phyloP scores from a whole-genome alignment of 805 yeast species.

The Sugiyamaella smithiae region DNA sequence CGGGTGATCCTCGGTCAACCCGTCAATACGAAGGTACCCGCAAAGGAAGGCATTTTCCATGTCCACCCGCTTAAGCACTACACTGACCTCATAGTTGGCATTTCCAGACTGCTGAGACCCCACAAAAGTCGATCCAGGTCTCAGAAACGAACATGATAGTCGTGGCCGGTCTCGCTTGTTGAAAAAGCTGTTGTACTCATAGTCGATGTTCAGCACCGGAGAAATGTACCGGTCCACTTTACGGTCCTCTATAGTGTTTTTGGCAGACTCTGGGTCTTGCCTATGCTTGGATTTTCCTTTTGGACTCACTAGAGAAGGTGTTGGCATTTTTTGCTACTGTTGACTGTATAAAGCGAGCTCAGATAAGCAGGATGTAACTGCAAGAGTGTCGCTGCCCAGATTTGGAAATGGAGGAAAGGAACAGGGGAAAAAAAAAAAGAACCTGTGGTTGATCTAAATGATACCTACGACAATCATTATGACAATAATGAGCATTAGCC shows the following conservation, averaged over 20 bases:
- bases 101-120: constrained; percentile 73
- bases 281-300: not conserved
- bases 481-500: too few relatives aligned
- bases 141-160: constrained; percentile 32
- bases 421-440: too few relatives aligned
- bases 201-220: constrained; percentile 5
- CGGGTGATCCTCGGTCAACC: constrained; percentile 60
- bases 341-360: not conserved
- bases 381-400: too few relatives aligned
- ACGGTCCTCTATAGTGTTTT: too few relatives aligned
- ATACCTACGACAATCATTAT: too few relatives aligned
- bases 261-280: too few relatives aligned
- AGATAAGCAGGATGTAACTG: too few relatives aligned
- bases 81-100: constrained; percentile 62
- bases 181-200: constrained; percentile 5
- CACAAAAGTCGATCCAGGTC: constrained; percentile 58
- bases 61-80: constrained; percentile 70
- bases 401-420: too few relatives aligned
- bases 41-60: constrained; percentile 48
- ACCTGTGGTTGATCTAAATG: too few relatives aligned
- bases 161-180: not conserved
- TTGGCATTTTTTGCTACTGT: not conserved
- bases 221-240: not conserved
- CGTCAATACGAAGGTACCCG: constrained; percentile 62
- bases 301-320: not conserved